Base-by-base conservation (phyloP, 2,329 filamentous ascomycete species). In the Blastomyces gilchristii region DNA sequence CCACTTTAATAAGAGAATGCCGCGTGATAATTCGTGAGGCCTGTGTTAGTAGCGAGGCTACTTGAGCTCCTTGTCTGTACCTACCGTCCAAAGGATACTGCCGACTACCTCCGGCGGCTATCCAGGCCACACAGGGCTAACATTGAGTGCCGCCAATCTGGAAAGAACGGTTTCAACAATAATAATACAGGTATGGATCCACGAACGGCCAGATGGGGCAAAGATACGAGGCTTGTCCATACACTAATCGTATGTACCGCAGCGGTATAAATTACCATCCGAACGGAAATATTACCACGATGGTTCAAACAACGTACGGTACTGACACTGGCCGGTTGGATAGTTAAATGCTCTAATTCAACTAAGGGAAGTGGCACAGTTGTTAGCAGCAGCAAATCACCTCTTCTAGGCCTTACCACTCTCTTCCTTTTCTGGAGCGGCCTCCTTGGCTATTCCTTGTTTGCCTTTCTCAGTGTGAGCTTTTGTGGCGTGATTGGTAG, bases 141-240 rank as follows among this genome's bases (percentile, higher is more conserved):
- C 56, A 47, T 34, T 37, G 58, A 61, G 62, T 66, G 63, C 64
- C 64, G 64, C 65, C 65, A 67, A 61, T 61, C 47, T 61, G 65
- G 65, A 54, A 56, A 63, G 53, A 64, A 18, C 58, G 43, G 8
- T 49, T 34, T 22, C 4, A 52, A 14, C 14, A 25, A 28, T 25
- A 16, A 43, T 12, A 43, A 58, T 25, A 58, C 52, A 25, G 14
- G 22, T 22, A 22, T 22, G 53, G n/a, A 56, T 14, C 56, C 39
- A 45, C 56, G 25, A 31, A 39, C 9, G 34, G 8, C 34, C 34
- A 37, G 34, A 9, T 37, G 4, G 34, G 34, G 34, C 34, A 37
- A 37, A 11, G 34, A 39, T 39, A 39, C 37, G 9, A 39, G 37
- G 9, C 34, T 37, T 8, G 8, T 37, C 34, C 34, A 37, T 9